Conservation (phyloP, 2,329 filamentous ascomycete species). For the Cladophialophora immunda region DNA sequence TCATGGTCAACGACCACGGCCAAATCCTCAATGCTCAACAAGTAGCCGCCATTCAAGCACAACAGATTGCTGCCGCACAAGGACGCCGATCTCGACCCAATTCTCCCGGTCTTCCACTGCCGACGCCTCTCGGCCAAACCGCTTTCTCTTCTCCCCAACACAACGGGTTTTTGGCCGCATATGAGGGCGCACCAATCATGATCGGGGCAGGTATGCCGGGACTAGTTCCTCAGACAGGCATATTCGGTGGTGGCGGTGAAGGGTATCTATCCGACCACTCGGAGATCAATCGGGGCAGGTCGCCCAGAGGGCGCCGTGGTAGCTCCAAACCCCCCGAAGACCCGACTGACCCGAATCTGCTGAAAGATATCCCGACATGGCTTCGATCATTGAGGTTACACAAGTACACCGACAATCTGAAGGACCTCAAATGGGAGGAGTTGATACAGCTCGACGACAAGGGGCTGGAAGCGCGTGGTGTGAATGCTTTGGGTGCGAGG, state of each 20-base stretch:
- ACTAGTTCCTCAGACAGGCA: slow-evolving; percentile 68
- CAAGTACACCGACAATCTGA: slow-evolving; percentile 98
- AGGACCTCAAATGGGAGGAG: slow-evolving; percentile 96
- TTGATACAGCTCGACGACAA: slow-evolving; percentile 91
- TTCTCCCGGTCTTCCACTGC: slow-evolving; percentile 87
- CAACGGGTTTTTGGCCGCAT: slow-evolving; percentile 92
- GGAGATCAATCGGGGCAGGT: slow-evolving; percentile 87
- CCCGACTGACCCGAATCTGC: slow-evolving; percentile 85
- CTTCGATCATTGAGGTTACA: slow-evolving; percentile 91
- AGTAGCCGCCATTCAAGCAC: slow-evolving; percentile 79
- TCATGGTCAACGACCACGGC: slow-evolving; percentile 95
- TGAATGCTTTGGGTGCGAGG: slow-evolving; percentile 91
- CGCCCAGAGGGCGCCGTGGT: slow-evolving; percentile 87
- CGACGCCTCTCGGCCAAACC: slow-evolving; percentile 51
- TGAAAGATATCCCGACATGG: slow-evolving; percentile 97
- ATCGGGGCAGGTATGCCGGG: slow-evolving; percentile 76
- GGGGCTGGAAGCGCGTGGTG: slow-evolving; percentile 88
- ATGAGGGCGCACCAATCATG: slow-evolving; percentile 76
- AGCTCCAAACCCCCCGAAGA: slow-evolving; percentile 98
- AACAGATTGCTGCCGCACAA: slow-evolving; percentile 64
- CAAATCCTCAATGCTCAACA: slow-evolving; percentile 88
- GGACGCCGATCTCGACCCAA: slow-evolving; percentile 83
- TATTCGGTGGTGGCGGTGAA: slow-evolving; percentile 75
- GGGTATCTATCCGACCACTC: slow-evolving; percentile 95
- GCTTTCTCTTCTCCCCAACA: slow-evolving; percentile 87